These are phyloP conservation scores for Lecanoromycetidae sp. DNA, from an alignment of 2,329 filamentous ascomycete genomes.

Conservation along the genomic window DNA sequence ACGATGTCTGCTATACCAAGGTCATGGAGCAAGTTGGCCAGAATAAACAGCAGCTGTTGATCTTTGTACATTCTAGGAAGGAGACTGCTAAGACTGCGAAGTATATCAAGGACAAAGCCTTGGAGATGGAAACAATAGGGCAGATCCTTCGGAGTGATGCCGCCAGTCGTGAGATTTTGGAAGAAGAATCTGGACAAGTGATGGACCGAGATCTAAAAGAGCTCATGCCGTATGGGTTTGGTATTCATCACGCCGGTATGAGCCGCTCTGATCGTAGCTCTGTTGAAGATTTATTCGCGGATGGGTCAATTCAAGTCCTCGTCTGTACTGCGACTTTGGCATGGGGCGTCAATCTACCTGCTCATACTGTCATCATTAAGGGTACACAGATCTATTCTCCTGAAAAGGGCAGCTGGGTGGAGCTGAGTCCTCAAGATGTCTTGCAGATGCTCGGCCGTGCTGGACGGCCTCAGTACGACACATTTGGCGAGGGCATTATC, in stretches of 20 bases:
- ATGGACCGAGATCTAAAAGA: constrained; percentile 85
- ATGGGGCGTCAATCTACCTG: constrained; percentile 97
- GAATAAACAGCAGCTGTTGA: constrained; percentile 93
- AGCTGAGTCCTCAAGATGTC: constrained; percentile 92
- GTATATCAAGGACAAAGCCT: constrained; percentile 88
- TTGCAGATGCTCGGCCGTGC: constrained; percentile 97
- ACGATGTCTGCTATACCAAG: constrained; percentile 96
- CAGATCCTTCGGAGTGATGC: constrained; percentile 90
- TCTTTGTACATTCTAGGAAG: constrained; percentile 96
- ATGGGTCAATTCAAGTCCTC: constrained; percentile 84
- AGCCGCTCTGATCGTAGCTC: constrained; percentile 86
- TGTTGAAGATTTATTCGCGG: constrained; percentile 86
- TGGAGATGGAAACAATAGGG: constrained; percentile 95
- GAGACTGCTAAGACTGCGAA: constrained; percentile 96
- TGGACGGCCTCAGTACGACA: constrained; percentile 91
- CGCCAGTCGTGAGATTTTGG: constrained; percentile 75
- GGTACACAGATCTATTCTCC: constrained; percentile 96
- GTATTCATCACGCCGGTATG: constrained; percentile 98
- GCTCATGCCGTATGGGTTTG: constrained; percentile 87
- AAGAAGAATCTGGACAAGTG: constrained; percentile 70
- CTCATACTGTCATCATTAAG: constrained; percentile 98
- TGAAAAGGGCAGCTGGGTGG: constrained; percentile 97
- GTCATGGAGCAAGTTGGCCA: constrained; percentile 91
- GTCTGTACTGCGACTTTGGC: constrained; percentile 96
- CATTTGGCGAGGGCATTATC: constrained; percentile 96